These are phyloP conservation scores for Geotrichum klebahnii DNA, from an alignment of 1,139 yeast species.

Conservation along the genomic window DNA sequence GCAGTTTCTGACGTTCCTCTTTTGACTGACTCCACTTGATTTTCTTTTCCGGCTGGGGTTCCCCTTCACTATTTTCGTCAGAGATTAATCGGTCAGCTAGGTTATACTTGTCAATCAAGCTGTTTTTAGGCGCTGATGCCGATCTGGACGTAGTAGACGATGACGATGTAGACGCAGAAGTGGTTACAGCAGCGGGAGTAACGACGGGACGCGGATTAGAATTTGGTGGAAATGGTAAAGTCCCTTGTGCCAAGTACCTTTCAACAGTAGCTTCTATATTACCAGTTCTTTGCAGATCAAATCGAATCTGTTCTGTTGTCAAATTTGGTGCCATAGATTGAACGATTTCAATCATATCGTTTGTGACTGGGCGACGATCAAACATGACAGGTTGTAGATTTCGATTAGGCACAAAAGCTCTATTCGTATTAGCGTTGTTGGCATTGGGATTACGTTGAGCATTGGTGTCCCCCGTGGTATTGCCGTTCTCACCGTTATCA, in stretches of 20 bases:
- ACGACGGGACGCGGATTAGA: constrained; percentile 18
- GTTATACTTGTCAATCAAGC: constrained; percentile 33
- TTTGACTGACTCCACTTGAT: constrained; percentile 42
- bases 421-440: constrained; percentile 11
- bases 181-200: constrained; percentile 11
- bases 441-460: constrained; percentile 1
- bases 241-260: constrained; percentile 58
- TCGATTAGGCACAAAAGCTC: no score
- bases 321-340: constrained; percentile 76
- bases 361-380: constrained; percentile 55
- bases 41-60: constrained; percentile 23
- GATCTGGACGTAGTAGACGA: constrained; percentile 19
- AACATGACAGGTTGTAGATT: constrained; percentile 16
- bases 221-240: constrained; percentile 65
- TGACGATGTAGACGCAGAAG: constrained; percentile 13
- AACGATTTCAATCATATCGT: constrained; percentile 80
- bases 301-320: constrained; percentile 60
- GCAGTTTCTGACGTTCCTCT: constrained; percentile 42
- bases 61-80: constrained; percentile 15
- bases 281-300: constrained; percentile 58
- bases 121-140: constrained; percentile 14
- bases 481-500: constrained; percentile 8
- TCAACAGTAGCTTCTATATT: constrained; percentile 79
- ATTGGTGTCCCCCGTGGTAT: not conserved
- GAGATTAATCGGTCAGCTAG: constrained; percentile 24